Percentiles rank a stretch among this genome's conserved stretches.
Evolutionary conservation across 192 early-diverging fungal genomes (phyloP).

Genomic region (Cetraspora pellucida): DNA sequence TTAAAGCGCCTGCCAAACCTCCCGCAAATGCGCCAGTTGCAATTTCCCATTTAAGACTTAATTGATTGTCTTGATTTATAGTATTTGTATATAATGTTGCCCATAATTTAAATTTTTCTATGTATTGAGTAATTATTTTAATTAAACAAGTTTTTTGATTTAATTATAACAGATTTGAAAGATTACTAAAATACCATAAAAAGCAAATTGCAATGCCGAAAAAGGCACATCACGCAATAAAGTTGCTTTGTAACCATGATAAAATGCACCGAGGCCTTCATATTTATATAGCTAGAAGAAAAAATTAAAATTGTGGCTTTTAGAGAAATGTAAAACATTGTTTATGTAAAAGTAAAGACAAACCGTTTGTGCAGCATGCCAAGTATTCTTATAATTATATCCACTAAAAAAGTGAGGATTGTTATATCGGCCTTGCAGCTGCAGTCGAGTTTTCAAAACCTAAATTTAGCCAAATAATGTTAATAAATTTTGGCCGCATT

Average conservation of each 20-base stretch:
- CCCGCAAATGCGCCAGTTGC: constrained; percentile 56
- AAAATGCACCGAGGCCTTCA: constrained; percentile 65
- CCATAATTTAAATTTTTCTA: constrained; percentile 60
- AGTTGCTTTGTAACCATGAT: constrained; percentile 61
- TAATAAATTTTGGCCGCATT: background rate
- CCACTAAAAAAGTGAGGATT: constrained; percentile 67
- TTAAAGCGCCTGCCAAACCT: constrained; percentile 60
- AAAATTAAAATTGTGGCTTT: background rate
- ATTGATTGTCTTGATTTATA: constrained; percentile 41
- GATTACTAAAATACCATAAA: constrained; percentile 50
- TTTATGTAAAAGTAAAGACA: constrained; percentile 17
- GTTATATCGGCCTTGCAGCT: constrained; percentile 76
- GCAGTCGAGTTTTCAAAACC: constrained; percentile 72
- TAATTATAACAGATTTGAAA: background rate
- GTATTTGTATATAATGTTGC: constrained; percentile 43
- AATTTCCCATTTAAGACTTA: constrained; percentile 52
- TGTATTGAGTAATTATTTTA: background rate
- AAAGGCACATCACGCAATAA: constrained; percentile 60
- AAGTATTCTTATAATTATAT: constrained; percentile 73
- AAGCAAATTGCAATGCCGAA: constrained; percentile 62
- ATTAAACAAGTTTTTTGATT: background rate
- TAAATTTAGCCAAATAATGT: background rate
- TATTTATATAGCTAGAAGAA: constrained; percentile 53
- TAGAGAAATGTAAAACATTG: background rate
- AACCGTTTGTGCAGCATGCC: constrained; percentile 60